Percentiles rank a stretch among this genome's conserved stretches.
Conservation (phyloP, 345 rosid genomes). For the Eucalyptus sideroxylon region DNA sequence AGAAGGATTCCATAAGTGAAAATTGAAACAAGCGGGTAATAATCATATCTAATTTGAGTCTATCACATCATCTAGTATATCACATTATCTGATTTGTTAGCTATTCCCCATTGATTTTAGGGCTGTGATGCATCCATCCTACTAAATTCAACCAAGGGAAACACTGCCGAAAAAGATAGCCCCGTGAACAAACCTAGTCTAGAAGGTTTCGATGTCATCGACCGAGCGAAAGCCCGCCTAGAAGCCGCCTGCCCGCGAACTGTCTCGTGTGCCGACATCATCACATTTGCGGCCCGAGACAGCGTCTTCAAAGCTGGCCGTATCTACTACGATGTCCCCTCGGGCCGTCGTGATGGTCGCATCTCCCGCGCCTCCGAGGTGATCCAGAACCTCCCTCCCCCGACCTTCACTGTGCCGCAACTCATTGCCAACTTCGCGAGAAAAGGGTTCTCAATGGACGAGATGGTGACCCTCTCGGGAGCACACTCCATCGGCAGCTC, state of each 20-base stretch:
- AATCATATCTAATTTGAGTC: neutral
- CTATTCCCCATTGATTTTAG: neutral
- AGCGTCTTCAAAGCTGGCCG: slow-evolving; percentile 7
- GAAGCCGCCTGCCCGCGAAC: slow-evolving; percentile 23
- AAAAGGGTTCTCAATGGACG: neutral
- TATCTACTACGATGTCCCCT: slow-evolving; percentile 9
- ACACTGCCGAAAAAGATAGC: slow-evolving; percentile 7
- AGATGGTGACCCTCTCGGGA: slow-evolving; percentile 3
- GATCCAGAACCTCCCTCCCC: slow-evolving; percentile 8
- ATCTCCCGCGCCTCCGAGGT: slow-evolving; percentile 12
- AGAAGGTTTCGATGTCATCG: slow-evolving; percentile 23
- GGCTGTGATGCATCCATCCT: slow-evolving; percentile 42
- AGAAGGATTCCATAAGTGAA: neutral
- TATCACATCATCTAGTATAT: neutral
- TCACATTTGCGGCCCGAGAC: slow-evolving; percentile 35
- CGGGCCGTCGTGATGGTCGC: slow-evolving; percentile 42
- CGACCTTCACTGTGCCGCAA: neutral
- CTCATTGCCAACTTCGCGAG: neutral
- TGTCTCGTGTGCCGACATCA: slow-evolving; percentile 42
- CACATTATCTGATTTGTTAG: neutral
- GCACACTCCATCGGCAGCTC: neutral
- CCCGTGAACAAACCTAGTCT: slow-evolving; percentile 3
- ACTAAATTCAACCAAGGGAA: slow-evolving; percentile 9
- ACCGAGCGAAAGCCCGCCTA: slow-evolving; percentile 16
- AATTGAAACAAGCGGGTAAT: neutral